Conservation (phyloP, 116 monocot species). For the Zostera marina region DNA sequence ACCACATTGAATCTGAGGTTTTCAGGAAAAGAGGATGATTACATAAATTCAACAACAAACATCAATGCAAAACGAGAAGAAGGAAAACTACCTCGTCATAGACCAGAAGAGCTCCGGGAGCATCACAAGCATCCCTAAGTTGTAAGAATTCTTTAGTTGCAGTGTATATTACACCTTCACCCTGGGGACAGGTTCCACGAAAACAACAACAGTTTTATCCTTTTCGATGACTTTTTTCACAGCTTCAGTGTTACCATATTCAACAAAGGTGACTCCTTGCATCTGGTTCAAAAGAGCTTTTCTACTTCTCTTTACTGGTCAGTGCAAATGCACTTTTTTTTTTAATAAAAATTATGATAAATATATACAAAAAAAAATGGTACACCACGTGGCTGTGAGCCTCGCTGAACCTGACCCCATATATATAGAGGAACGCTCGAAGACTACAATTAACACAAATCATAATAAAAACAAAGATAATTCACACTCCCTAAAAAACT, state of each 20-base stretch:
- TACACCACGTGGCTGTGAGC: too few relatives aligned
- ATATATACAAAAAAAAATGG: too few relatives aligned
- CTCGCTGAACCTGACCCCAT: too few relatives aligned
- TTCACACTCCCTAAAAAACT: too few relatives aligned
- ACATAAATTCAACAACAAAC: too few relatives aligned
- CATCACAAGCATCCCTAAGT: conserved; percentile 52
- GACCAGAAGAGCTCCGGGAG: conserved; percentile 55
- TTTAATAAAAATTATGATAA: too few relatives aligned
- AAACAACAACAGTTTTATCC: conserved; percentile 71
- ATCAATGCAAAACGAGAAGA: too few relatives aligned
- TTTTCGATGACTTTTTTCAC: conserved; percentile 26
- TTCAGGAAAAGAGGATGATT: neutral
- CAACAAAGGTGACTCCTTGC: conserved; percentile 74
- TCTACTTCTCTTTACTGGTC: conserved; percentile 79
- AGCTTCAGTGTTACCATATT: conserved; percentile 61
- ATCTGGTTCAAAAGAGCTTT: conserved; percentile 82
- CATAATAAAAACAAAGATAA: too few relatives aligned
- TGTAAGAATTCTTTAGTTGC: conserved; percentile 71
- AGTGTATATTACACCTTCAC: conserved; percentile 92
- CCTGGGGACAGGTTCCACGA: conserved; percentile 95
- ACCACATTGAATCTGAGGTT: conserved; percentile 73
- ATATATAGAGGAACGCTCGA: too few relatives aligned
- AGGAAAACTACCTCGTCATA: conserved; percentile 73
- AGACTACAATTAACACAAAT: too few relatives aligned
- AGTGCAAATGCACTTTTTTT: conserved; percentile 72